Evolutionary conservation across 1,139 yeast species (phyloP).

Genomic region (Sugiyamaella xylanicola): DNA sequence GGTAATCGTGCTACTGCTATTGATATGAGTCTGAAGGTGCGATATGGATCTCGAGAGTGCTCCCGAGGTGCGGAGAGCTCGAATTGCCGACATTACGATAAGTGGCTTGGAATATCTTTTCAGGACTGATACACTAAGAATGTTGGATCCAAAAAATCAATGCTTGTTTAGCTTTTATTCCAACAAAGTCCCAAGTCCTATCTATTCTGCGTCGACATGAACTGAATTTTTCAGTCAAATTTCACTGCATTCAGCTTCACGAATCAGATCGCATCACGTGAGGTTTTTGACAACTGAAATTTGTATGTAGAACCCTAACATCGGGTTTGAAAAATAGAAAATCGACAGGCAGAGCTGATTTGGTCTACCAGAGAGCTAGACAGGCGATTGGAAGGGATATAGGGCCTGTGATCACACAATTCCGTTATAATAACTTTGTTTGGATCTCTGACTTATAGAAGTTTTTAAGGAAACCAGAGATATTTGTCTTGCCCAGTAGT

Average conservation of each 20-base stretch:
- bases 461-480: too few relatives aligned
- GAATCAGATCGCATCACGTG: constrained; percentile 2
- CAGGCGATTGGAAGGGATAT: too few relatives aligned
- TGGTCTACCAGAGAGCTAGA: background rate
- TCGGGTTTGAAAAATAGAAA: constrained; percentile 2
- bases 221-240: constrained; percentile 8
- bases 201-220: background rate
- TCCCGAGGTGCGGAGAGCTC: background rate
- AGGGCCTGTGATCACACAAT: too few relatives aligned
- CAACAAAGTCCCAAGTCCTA: background rate
- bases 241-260: background rate
- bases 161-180: too few relatives aligned
- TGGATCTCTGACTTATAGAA: too few relatives aligned
- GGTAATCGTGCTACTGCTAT: background rate
- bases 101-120: background rate
- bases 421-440: too few relatives aligned
- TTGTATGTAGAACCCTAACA: constrained; percentile 4
- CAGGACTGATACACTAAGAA: background rate
- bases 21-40: background rate
- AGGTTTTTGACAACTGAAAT: background rate
- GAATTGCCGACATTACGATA: background rate
- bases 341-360: background rate
- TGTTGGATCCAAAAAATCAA: background rate
- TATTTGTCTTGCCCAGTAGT: too few relatives aligned
- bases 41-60: background rate